A percentile compares a stretch with the other conserved stretches of the same genome.
Evolutionary conservation across 225 moss, liverwort and hornwort genomes (phyloP).

Genomic region (Pseudisothecium myosuroides): DNA sequence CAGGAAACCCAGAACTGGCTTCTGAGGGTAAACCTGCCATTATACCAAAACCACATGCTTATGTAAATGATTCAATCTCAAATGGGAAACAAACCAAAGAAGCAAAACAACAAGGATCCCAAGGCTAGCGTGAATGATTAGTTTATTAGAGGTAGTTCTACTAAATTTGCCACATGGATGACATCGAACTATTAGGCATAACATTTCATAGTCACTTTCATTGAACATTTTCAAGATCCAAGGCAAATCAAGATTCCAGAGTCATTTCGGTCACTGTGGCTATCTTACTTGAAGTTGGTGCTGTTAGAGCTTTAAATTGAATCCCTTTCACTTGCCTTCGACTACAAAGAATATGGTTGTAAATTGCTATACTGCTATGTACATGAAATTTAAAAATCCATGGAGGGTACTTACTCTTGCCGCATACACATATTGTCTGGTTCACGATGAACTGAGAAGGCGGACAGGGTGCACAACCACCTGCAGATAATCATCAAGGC

Average conservation of each 20-base stretch:
- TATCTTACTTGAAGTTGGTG: neutral
- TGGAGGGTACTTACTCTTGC: neutral
- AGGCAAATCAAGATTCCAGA: neutral
- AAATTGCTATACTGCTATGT: neutral
- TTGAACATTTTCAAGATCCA: neutral
- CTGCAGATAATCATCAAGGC: neutral
- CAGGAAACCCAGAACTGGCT: neutral
- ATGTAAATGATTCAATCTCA: neutral
- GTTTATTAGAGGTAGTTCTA: too few relatives aligned
- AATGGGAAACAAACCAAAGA: neutral
- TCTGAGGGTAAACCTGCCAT: neutral
- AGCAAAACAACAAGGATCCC: too few relatives aligned
- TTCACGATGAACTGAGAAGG: neutral
- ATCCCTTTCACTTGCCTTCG: neutral
- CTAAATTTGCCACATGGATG: too few relatives aligned
- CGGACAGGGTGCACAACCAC: neutral
- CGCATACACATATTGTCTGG: neutral
- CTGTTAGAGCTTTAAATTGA: neutral
- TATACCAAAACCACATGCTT: neutral
- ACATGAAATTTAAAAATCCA: neutral
- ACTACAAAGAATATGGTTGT: neutral
- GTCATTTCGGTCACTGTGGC: neutral
- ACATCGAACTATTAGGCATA: too few relatives aligned
- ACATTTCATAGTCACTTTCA: neutral
- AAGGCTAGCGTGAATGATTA: too few relatives aligned